Evolutionary conservation across 768 basidiomycete genomes (phyloP), one percentile per base, ranked within the genome.

Genomic region (Plicaturopsis crispa): DNA sequence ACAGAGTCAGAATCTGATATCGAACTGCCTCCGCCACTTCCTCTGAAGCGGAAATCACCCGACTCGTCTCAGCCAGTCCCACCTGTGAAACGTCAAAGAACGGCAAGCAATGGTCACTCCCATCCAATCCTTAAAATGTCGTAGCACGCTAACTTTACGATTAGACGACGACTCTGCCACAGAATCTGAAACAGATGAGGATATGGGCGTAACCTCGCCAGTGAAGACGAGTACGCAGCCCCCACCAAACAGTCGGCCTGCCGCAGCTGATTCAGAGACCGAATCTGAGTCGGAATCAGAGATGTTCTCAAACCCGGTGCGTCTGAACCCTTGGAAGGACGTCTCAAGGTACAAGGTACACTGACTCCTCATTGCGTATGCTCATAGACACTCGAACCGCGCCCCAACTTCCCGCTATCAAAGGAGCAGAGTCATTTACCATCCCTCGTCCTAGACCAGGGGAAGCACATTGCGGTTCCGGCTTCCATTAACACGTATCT

Each of bases 401-500:
- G 72, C 14, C 84, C 84, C 3, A 65, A 65, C 5, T 78, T 84
- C 40, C 63, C 66, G 4, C 62, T 78, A 5, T 50, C 54, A 16
- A 59, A 66, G 0, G 68, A 50, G 4, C 75, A 80, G 45, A 48
- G 47, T 16, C 42, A 40, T 7, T 59, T 63, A 0, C 69, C 67
- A 5, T 65, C 81, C 0, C 45, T 81, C 14, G 49, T 75, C 20
- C 63, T 89, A 8, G 75, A 79, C 40, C 50, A 51, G 24, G 59
- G 58, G 19, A 50, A 63, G 31, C 56, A 61, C 22, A 64, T 77
- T 16, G 65, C 65, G 44, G 72, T 87, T 16, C 83, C 85, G 3
- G 70, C 65, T 5, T 57, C 79, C 3, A 81, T 96, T 49, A 94
- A 93, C 56, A 78, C 80, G 0, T 88, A 81, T 55, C 66, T 97